phyloP scores from a whole-genome alignment of 2,329 filamentous ascomycete genomes.

The Aspergillus tamarii region DNA sequence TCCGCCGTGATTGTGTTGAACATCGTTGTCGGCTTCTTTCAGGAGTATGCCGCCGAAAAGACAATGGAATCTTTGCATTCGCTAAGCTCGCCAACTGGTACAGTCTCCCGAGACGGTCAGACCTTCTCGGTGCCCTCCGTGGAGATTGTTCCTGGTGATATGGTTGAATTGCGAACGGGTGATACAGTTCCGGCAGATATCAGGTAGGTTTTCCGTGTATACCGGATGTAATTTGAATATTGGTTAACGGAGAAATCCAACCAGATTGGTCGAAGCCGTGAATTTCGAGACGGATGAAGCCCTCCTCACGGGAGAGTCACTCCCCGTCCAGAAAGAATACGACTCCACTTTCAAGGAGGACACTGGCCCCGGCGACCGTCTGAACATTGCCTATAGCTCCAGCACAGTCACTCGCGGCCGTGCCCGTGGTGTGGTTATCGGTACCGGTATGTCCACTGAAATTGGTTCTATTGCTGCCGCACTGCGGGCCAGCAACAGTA shows the following conservation, averaged over 20 bases:
- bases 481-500: slow-evolving; percentile 61
- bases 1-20: slow-evolving; percentile 62
- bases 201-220: slow-evolving; percentile 40
- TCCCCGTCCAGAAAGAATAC: slow-evolving; percentile 59
- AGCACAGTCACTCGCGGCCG: slow-evolving; percentile 62
- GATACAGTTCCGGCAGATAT: slow-evolving; percentile 63
- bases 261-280: slow-evolving; percentile 56
- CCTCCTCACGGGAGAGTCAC: slow-evolving; percentile 62
- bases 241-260: neutral
- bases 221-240: neutral
- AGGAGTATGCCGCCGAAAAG: slow-evolving; percentile 61
- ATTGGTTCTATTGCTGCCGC: slow-evolving; percentile 64
- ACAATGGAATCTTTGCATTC: slow-evolving; percentile 60
- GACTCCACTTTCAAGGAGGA: slow-evolving; percentile 49
- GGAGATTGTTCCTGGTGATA: slow-evolving; percentile 63
- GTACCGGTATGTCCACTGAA: slow-evolving; percentile 62
- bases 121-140: slow-evolving; percentile 54
- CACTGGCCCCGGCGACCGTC: slow-evolving; percentile 58
- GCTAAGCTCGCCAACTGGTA: slow-evolving; percentile 57
- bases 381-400: slow-evolving; percentile 62
- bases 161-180: slow-evolving; percentile 54
- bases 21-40: slow-evolving; percentile 59
- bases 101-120: slow-evolving; percentile 58
- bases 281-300: slow-evolving; percentile 72
- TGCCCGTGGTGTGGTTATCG: slow-evolving; percentile 59